Base-by-base conservation (phyloP, 495 filamentous ascomycete species). In the Oidiodendron maius region DNA sequence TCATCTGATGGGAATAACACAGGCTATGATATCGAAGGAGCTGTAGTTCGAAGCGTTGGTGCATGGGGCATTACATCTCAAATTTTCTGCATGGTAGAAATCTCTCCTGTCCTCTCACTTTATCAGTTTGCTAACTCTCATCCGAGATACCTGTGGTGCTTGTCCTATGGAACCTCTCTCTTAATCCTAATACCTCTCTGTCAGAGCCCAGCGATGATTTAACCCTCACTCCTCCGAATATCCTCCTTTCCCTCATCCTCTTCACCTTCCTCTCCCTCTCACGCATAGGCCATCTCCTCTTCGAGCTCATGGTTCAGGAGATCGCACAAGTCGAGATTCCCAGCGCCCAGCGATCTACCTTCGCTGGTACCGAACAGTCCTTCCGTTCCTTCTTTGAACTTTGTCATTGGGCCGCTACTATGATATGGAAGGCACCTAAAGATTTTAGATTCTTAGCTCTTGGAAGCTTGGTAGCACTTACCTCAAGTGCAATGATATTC, bases 251-350 rank as follows among this genome's bases (percentile, higher is more conserved):
- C 9, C 39, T 68, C 24, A 43, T 60, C 4, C 47, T 70, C 26
- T 69, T 72, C 40, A 40, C 60, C 4, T 69, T 70, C 53, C 58
- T 70, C 17, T 64, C 69, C 0, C 52, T 63, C 30, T 70, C 69
- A 9, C 65, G 69, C 3, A 52, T 68, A 11, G 67, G 65, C 0
- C 60, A 67, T 21, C 68, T 62, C 57, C 59, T 67, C 36, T 65
- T 64, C 50, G 63, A 69, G 24, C 61, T 72, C 3, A 68, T 63
- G 16, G 66, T 67, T 3, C 68, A 72, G 48, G 65, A 68, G 16
- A 52, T 71, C 10, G 67, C 62, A 17, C 67, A 71, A 57, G 67
- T 64, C 1, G 51, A 63, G 21, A 62, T 72, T 20, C 51, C 61
- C 2, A 52, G 40, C n/a, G 48, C 58, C 10, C 61, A 65, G 38